Percentiles rank a stretch among this genome's conserved stretches.
Evolutionary conservation across 805 yeast species (phyloP).

Genomic region (Clavispora asparagi): DNA sequence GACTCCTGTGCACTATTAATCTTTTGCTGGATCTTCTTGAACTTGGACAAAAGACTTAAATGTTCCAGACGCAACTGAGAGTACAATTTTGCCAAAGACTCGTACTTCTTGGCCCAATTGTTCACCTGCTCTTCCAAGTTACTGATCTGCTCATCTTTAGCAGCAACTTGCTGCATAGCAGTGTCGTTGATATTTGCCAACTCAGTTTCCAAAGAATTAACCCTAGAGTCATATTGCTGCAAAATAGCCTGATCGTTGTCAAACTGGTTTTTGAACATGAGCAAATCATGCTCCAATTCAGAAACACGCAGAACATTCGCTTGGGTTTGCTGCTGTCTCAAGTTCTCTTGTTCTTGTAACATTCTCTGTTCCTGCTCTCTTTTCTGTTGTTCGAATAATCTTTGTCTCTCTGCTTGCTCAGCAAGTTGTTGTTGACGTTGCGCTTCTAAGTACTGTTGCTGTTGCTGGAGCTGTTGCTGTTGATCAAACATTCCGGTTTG

Average conservation of each 20-base stretch:
- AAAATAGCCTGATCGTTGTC: constrained; percentile 80
- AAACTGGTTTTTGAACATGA: constrained; percentile 71
- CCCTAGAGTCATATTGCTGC: constrained; percentile 83
- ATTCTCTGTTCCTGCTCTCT: constrained; percentile 63
- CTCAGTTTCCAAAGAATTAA: constrained; percentile 75
- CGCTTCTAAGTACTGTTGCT: constrained; percentile 56
- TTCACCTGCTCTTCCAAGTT: constrained; percentile 68
- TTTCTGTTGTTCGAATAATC: constrained; percentile 71
- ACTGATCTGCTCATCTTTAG: constrained; percentile 68
- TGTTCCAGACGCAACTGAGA: constrained; percentile 92
- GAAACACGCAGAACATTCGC: constrained; percentile 77
- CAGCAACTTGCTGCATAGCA: constrained; percentile 65
- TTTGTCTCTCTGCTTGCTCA: constrained; percentile 65
- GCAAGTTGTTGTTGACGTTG: constrained; percentile 65
- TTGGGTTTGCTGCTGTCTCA: constrained; percentile 62
- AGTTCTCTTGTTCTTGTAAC: constrained; percentile 60
- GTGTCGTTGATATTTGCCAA: constrained; percentile 53
- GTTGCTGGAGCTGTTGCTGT: constrained; percentile 58
- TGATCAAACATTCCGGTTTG: constrained; percentile 51
- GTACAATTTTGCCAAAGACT: constrained; percentile 81
- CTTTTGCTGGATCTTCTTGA: constrained; percentile 77
- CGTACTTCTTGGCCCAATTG: constrained; percentile 83
- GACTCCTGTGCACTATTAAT: constrained; percentile 90
- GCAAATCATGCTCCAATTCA: constrained; percentile 75
- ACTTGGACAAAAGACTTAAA: constrained; percentile 66